Evolutionary conservation across 1,139 yeast species (phyloP).

Genomic region (Lodderomyces oxycetoniae): DNA sequence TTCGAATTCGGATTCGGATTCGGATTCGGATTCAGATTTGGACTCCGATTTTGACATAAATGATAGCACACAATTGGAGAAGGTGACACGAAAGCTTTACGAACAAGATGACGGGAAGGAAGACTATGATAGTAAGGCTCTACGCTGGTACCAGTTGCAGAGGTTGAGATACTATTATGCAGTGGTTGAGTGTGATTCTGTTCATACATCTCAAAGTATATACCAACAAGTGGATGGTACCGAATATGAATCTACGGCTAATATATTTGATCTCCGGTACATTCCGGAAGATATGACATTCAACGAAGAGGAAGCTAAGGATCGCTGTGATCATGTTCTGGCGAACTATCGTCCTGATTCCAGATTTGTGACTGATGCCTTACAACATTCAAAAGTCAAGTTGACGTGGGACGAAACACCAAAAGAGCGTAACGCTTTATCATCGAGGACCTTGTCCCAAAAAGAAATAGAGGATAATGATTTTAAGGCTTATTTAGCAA

Average conservation of each 20-base stretch:
- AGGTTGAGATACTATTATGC: conserved; percentile 89
- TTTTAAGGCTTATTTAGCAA: conserved; percentile 89
- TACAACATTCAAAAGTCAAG: conserved; percentile 89
- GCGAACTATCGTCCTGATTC: conserved; percentile 74
- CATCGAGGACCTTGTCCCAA: conserved; percentile 79
- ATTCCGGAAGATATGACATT: conserved; percentile 90
- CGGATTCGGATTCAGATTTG: conserved; percentile 33
- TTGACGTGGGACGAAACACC: conserved; percentile 99
- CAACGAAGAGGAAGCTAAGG: conserved; percentile 67
- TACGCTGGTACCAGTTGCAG: conserved; percentile 80
- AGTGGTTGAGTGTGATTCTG: conserved; percentile 77
- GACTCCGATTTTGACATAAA: conserved; percentile 46
- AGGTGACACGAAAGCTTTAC: conserved; percentile 61
- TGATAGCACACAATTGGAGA: conserved; percentile 41
- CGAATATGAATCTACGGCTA: conserved; percentile 94
- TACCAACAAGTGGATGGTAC: conserved; percentile 90
- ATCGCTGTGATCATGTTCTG: conserved; percentile 68
- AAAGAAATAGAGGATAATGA: conserved; percentile 96
- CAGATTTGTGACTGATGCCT: conserved; percentile 82
- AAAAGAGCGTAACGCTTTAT: conserved; percentile 73
- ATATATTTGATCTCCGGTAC: conserved; percentile 85
- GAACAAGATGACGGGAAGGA: conserved; percentile 69
- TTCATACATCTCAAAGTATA: conserved; percentile 66
- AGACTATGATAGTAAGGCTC: conserved; percentile 66
- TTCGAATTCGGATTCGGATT: conserved; percentile 5